A percentile compares a stretch with the other conserved stretches of the same genome.
Conservation (phyloP, 2,329 filamentous ascomycete genomes). For the Cladosporium sp. region DNA sequence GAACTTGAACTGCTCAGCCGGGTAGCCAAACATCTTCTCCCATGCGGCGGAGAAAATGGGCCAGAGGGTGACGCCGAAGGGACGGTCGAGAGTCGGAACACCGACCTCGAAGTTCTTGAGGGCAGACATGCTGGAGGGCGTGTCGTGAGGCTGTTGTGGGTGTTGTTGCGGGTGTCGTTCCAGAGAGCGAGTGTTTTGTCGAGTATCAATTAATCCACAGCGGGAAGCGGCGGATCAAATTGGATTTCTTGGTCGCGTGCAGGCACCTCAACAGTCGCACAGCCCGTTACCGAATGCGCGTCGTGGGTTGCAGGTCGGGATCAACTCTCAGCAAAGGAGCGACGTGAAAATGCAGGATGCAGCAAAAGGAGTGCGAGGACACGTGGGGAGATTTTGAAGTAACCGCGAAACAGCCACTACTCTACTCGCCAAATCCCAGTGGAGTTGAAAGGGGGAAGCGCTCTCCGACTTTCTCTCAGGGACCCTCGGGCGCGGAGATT, state of each 20-base stretch:
- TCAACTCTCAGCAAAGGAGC: slow-evolving; percentile 14
- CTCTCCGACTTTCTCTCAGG: slow-evolving; percentile 12
- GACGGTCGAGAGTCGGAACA: slow-evolving; percentile 81
- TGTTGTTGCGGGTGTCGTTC: not conserved
- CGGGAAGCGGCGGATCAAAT: slow-evolving; percentile 17
- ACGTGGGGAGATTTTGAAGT: slow-evolving; percentile 15
- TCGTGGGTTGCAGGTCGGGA: not conserved
- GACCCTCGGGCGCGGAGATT: slow-evolving; percentile 19
- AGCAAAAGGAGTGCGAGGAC: slow-evolving; percentile 17
- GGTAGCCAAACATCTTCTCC: slow-evolving; percentile 74
- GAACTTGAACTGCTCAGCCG: slow-evolving; percentile 84
- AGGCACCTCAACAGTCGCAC: slow-evolving; percentile 15
- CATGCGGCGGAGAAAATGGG: slow-evolving; percentile 90
- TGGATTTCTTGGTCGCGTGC: slow-evolving; percentile 5
- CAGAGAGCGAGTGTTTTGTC: not conserved
- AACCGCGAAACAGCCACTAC: not conserved
- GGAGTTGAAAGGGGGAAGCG: slow-evolving; percentile 12
- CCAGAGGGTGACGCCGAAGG: slow-evolving; percentile 91
- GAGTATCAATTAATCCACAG: not conserved
- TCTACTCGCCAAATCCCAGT: not conserved
- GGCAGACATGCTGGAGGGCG: slow-evolving; percentile 46
- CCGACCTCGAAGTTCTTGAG: slow-evolving; percentile 55
- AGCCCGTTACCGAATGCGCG: slow-evolving; percentile 13
- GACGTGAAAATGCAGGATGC: slow-evolving; percentile 4
- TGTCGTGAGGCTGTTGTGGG: not conserved